Evolutionary conservation across 495 filamentous ascomycete species (phyloP), one percentile per base, ranked within the genome.

Genomic region (Terfezia boudieri): DNA sequence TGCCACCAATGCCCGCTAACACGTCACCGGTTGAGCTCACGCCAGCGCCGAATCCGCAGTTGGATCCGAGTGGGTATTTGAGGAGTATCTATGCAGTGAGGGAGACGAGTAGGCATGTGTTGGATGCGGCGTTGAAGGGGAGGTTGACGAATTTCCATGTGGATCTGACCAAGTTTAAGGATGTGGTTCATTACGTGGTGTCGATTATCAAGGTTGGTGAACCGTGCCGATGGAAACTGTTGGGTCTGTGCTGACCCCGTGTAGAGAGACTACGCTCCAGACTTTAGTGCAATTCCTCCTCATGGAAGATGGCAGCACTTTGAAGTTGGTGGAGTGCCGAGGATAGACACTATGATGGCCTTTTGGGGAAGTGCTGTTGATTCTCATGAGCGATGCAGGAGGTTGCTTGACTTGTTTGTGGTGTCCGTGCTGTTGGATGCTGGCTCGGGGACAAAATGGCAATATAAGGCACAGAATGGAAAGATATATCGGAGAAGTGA

Each of bases 281-380:
- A 92, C 48, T 95, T 90, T 67, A 71, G 78, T 41, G 75, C 72
- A 16, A 98, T 98, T 58, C 86, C 86, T 4, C 77, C 81, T 10
- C 86, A 92, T 63, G 86, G 86, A 51, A 75, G 86, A 36, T 87
- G 86, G 77, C 86, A 94, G 67, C 86, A 94, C 64, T 94, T 94
- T 61, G 79, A 83, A 51, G 79, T 88, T 53, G 86, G 86, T n/a
- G 83, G 80, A 0, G 71, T 76, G 8, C 79, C 85, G 61, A 76
- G 86, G 14, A 72, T 94, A 37, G 76, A 80, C 51, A 72, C 82
- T 52, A 73, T 94, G n/a, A 71, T 86, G 35, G 66, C 72, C 8
- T 74, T 74, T 36, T 94, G 83, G 74, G 71, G 76, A 3, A 68
- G 71, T 8, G 66, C 67, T 20, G 72, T 82, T 37, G 84, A 90